Percentiles rank a stretch among this genome's conserved stretches.
phyloP scores from a whole-genome alignment of 176 grass and related monocot species.

The sorghum (Sorghum bicolor) region DNA sequence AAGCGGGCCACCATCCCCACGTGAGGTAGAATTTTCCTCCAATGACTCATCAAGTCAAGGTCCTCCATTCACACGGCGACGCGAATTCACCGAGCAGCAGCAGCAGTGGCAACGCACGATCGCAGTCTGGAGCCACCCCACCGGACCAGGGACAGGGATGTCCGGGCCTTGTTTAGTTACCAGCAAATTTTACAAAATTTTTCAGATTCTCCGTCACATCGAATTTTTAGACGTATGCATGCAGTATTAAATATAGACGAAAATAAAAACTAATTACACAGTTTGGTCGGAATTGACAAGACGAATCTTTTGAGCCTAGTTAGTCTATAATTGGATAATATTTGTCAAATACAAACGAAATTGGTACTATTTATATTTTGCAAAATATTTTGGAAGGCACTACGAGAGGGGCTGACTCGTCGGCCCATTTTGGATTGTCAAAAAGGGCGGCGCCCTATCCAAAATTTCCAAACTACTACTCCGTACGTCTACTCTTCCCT shows the following conservation, averaged over 20 bases:
- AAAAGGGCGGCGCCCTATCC: slow-evolving; percentile 13
- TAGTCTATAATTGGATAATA: too few species aligned
- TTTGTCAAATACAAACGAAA: too few species aligned
- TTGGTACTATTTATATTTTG: too few species aligned
- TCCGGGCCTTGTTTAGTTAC: too few species aligned
- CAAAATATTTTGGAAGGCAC: too few species aligned
- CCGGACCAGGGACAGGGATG: neutral
- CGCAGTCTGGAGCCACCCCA: neutral
- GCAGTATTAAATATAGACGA: too few species aligned
- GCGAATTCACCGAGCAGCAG: neutral
- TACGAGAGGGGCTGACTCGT: neutral
- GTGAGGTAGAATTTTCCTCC: neutral
- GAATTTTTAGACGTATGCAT: too few species aligned
- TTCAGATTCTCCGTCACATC: too few species aligned
- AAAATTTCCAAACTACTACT: neutral
- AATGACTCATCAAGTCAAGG: slow-evolving; percentile 36
- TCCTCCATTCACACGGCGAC: slow-evolving; percentile 30
- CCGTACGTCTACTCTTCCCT: neutral
- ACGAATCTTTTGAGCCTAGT: too few species aligned
- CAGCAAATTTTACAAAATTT: too few species aligned
- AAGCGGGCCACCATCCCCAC: slow-evolving; percentile 18
- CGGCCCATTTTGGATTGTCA: neutral
- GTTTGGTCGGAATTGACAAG: too few species aligned
- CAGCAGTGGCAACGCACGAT: neutral
- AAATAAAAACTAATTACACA: too few species aligned